Base-by-base conservation (phyloP, 2,329 filamentous ascomycete species). In the Monilinia aucupariae region DNA sequence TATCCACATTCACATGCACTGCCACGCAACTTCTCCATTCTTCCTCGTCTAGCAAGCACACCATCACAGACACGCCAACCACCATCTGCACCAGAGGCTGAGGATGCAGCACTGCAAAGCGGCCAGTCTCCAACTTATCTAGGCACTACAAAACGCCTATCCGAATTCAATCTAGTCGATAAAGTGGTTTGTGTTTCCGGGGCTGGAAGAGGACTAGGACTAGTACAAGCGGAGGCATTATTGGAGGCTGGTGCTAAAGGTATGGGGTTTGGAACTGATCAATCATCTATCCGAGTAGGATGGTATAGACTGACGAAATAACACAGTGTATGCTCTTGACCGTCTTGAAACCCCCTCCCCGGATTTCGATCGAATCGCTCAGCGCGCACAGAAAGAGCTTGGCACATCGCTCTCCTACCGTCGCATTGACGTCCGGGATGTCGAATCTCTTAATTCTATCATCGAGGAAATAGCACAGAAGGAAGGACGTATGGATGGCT, bases 341-440 rank as follows among this genome's bases (percentile, higher is more conserved):
- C 64, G 69, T 12, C 55, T 74, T 75, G 17, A 75, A 79, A 61
- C 64, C 30, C 83, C 84, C 1, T 75, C 76, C 27, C 73, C 81
- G 1, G 82, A 86, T 58, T 92, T 90, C 76, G 76, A 78, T 39
- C 76, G 80, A 37, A 81, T 90, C 41, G 82, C 85, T 67, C 74
- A 80, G 62, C 71, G 71, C 22, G 71, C 71, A 1, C 47, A 60
- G 15, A n/a, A 55, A 4, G 70, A 72, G 59, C 65, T 89, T 61
- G 84, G 82, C 65, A 89, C 86, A 0, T 80, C 81, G 20, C 77
- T 92, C 17, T 52, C 60, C 60, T 96, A 96, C 78, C 86, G 88
- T 71, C 85, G 87, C 68, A 84, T 92, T 64, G 92, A 96, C 72
- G 90, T 96, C 22, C 85, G 90, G 37, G 85, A 94, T 72, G 85